A percentile compares a stretch with the other conserved stretches of the same genome.
These are phyloP conservation scores for Podaxis sp. DNA, from an alignment of 768 basidiomycete genomes.

Conservation along the genomic window DNA sequence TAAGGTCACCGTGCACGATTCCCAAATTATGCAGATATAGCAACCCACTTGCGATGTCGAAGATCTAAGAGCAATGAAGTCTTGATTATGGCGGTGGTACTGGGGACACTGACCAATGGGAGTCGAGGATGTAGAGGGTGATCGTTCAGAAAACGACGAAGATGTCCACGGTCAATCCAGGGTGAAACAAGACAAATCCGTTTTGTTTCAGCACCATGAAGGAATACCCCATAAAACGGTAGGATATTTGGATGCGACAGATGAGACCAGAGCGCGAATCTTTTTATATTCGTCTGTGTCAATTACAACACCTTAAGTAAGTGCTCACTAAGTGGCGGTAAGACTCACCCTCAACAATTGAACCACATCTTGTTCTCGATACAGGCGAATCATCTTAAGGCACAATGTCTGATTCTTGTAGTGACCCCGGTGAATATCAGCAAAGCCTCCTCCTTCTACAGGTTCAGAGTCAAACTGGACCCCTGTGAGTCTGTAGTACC, in stretches of 20 bases:
- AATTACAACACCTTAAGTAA: neutral
- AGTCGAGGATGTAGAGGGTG: neutral
- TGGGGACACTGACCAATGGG: neutral
- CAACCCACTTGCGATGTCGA: neutral
- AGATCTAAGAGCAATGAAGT: neutral
- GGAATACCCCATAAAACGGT: neutral
- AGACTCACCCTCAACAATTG: neutral
- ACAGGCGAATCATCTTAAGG: neutral
- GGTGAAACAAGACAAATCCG: neutral
- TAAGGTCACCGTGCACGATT: neutral
- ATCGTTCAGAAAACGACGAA: neutral
- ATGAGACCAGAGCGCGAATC: neutral
- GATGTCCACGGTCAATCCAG: neutral
- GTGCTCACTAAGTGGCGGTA: neutral
- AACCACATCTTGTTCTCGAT: neutral
- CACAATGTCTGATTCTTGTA: neutral
- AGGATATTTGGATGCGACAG: neutral
- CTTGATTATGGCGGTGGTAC: neutral
- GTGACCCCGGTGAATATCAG: neutral
- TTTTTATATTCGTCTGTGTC: neutral
- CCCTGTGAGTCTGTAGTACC: neutral
- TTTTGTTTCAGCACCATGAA: neutral
- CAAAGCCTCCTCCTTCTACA: neutral
- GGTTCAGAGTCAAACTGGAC: neutral
- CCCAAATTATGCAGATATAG: neutral